Percentiles rank a stretch among this genome's conserved stretches.
Conservation (phyloP, 2,329 filamentous ascomycete species). For the Aspergillus tubingensis region DNA sequence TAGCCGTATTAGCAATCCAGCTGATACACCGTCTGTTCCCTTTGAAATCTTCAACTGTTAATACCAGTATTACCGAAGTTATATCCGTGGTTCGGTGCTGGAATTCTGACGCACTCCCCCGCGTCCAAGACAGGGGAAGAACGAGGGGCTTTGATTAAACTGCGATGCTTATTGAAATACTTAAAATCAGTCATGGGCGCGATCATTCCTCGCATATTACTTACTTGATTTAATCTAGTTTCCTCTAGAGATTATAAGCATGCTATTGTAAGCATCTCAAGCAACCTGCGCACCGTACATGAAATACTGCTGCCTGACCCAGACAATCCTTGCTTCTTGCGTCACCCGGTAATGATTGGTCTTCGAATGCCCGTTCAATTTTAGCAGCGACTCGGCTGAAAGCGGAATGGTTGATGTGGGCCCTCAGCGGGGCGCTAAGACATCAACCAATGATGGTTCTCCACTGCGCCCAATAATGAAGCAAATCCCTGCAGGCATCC, state of each 20-base stretch:
- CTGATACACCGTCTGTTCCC: no score
- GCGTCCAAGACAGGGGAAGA: no score
- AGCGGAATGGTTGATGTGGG: neutral
- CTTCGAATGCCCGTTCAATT: neutral
- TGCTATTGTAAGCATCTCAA: neutral
- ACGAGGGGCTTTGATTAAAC: no score
- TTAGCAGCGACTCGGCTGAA: neutral
- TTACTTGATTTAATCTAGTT: no score
- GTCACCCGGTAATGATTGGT: neutral
- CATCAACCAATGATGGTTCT: neutral
- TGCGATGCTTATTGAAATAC: no score
- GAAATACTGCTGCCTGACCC: constrained; percentile 8
- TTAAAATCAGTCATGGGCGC: no score
- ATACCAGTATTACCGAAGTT: no score
- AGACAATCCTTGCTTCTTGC: constrained; percentile 8
- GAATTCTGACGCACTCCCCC: no score
- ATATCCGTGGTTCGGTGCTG: no score
- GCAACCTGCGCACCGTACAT: neutral
- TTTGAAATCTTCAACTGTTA: no score
- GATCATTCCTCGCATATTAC: neutral
- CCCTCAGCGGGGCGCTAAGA: neutral
- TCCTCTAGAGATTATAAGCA: neutral
- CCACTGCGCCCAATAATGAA: neutral
- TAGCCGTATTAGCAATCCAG: neutral
- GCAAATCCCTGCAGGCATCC: constrained; percentile 3